These are phyloP conservation scores for Leptographium flavum DNA, from an alignment of 2,329 filamentous ascomycete genomes.

Conservation along the genomic window DNA sequence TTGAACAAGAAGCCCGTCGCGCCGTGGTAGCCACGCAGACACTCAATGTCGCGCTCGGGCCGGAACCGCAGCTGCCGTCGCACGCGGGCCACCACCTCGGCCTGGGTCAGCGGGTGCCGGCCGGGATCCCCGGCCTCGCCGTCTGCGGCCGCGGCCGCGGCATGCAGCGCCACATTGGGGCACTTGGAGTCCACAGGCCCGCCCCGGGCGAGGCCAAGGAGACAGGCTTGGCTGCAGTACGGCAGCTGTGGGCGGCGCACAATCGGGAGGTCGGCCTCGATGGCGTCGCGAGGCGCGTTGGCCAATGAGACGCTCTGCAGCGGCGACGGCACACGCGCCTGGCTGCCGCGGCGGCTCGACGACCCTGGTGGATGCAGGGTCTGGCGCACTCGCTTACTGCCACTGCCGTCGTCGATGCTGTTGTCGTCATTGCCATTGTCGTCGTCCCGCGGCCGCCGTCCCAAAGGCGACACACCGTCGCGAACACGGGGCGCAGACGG, in stretches of 20 bases:
- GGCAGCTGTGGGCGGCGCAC: too few species aligned
- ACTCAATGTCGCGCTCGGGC: neutral
- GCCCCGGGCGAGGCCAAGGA: neutral
- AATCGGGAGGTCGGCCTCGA: neutral
- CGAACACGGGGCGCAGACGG: neutral
- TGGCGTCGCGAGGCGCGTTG: neutral
- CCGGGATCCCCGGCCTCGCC: too few species aligned
- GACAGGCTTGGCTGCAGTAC: neutral
- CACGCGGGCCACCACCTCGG: too few species aligned
- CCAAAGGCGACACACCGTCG: neutral
- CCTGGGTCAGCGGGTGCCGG: too few species aligned
- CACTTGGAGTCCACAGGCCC: neutral
- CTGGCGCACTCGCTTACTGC: too few species aligned
- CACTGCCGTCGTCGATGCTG: neutral
- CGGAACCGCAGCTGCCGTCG: neutral
- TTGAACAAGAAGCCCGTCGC: conserved; percentile 8
- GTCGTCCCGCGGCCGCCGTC: neutral
- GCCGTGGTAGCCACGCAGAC: neutral
- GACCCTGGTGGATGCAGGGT: too few species aligned
- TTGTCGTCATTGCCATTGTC: neutral
- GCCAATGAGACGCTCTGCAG: neutral
- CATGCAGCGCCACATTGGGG: neutral
- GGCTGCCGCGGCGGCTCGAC: neutral
- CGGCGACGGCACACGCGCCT: neutral
- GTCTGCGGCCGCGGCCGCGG: neutral